phyloP scores from a whole-genome alignment of 2,329 filamentous ascomycete genomes.

The Dichotomopilus funicola region DNA sequence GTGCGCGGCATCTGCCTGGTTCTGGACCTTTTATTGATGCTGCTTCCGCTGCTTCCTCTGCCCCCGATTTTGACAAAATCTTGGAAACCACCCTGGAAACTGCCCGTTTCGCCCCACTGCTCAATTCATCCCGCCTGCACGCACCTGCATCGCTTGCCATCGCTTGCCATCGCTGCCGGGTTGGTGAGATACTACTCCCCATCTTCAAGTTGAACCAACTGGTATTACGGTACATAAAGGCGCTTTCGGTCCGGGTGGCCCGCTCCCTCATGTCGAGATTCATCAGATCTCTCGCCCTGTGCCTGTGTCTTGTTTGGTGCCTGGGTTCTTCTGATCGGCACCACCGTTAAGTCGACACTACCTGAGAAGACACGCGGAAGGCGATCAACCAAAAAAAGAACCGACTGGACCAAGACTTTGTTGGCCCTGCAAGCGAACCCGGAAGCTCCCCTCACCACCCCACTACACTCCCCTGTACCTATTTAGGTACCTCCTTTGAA shows the following conservation, averaged over 20 bases:
- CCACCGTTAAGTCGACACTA: conserved; percentile 8
- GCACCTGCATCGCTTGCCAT: background rate
- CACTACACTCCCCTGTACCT: background rate
- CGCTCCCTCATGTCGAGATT: conserved; percentile 15
- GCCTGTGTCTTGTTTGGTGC: conserved; percentile 21
- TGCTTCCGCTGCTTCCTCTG: background rate
- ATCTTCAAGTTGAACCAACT: too few relatives aligned
- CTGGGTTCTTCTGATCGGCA: conserved; percentile 13
- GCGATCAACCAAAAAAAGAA: conserved; percentile 5
- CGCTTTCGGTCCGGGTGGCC: too few relatives aligned
- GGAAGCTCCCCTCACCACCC: background rate
- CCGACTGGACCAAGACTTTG: too few relatives aligned
- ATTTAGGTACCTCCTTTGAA: conserved; percentile 9
- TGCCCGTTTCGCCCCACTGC: background rate
- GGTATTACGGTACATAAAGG: too few relatives aligned
- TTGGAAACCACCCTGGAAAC: conserved; percentile 4
- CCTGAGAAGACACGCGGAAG: conserved; percentile 9
- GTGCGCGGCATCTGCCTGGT: background rate
- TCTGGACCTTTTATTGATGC: background rate
- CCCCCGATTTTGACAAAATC: background rate
- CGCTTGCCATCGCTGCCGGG: too few relatives aligned
- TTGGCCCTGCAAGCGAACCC: too few relatives aligned
- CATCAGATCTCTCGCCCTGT: conserved; percentile 16
- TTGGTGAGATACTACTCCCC: too few relatives aligned
- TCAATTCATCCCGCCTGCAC: background rate